Percentiles rank a stretch among this genome's conserved stretches.
These are phyloP conservation scores for Pichia sp. DNA, from an alignment of 1,139 yeast species.

Conservation along the genomic window DNA sequence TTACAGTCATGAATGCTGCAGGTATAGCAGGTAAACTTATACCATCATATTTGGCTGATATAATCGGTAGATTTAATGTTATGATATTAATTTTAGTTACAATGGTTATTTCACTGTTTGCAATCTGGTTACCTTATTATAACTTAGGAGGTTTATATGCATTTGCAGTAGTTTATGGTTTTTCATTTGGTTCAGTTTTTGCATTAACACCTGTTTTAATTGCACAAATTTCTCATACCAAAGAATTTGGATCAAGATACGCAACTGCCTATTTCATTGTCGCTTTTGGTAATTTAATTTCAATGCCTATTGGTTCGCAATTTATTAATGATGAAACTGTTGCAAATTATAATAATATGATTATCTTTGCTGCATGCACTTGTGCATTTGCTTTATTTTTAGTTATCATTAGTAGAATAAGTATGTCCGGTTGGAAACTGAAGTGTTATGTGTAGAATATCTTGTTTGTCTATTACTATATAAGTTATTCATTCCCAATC, in stretches of 20 bases:
- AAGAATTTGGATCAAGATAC: conserved; percentile 60
- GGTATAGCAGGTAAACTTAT: conserved; percentile 46
- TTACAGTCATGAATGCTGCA: conserved; percentile 42
- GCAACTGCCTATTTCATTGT: conserved; percentile 64
- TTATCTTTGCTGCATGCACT: conserved; percentile 32
- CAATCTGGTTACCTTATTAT: conserved; percentile 42
- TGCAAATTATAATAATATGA: conserved; percentile 29
- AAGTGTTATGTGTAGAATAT: conserved; percentile 15
- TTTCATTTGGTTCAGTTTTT: conserved; percentile 28
- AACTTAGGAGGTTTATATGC: conserved; percentile 31
- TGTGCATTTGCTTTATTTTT: conserved; percentile 25
- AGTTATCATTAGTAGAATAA: conserved; percentile 31
- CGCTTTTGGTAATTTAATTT: conserved; percentile 49
- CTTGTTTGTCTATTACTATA: too few species aligned
- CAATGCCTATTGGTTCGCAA: conserved; percentile 50
- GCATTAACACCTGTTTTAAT: conserved; percentile 35
- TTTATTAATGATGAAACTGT: conserved; percentile 34
- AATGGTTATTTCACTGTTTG: conserved; percentile 31
- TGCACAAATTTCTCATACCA: conserved; percentile 58
- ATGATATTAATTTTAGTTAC: conserved; percentile 36
- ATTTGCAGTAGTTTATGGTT: conserved; percentile 36
- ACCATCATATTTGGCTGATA: conserved; percentile 45
- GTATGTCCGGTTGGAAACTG: conserved; percentile 31
- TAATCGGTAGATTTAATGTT: conserved; percentile 46
- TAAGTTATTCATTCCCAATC: too few species aligned